A percentile compares a stretch with the other conserved stretches of the same genome.
Conservation (phyloP, 2,329 filamentous ascomycete genomes). For the Aschersonia sp. region DNA sequence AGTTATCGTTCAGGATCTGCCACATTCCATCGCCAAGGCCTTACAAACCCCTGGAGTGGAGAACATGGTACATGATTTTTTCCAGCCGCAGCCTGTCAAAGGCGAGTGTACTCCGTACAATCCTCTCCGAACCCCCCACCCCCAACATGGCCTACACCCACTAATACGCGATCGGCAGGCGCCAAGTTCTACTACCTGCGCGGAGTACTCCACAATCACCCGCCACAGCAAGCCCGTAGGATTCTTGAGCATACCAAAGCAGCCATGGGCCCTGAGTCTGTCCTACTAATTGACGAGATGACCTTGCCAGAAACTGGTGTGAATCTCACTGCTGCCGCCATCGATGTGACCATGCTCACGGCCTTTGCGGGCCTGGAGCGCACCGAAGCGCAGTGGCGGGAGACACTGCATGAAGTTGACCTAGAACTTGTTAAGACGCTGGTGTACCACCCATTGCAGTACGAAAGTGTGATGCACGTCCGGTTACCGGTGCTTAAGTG, state of each 20-base stretch:
- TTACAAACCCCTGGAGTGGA: slow-evolving; percentile 9
- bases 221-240: slow-evolving; percentile 4
- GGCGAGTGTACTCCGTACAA: background rate
- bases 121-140: too few relatives aligned
- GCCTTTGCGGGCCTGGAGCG: slow-evolving; percentile 7
- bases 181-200: slow-evolving; percentile 7
- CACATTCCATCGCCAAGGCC: slow-evolving; percentile 9
- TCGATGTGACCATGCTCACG: slow-evolving; percentile 8
- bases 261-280: slow-evolving; percentile 7
- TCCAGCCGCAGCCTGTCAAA: slow-evolving; percentile 3
- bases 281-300: slow-evolving; percentile 7
- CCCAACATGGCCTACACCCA: too few relatives aligned
- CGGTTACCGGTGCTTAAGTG: too few relatives aligned
- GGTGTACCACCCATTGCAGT: background rate
- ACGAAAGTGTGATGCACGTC: background rate
- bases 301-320: slow-evolving; percentile 4
- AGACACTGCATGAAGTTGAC: slow-evolving; percentile 1
- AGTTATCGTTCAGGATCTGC: slow-evolving; percentile 12
- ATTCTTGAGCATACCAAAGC: slow-evolving; percentile 6
- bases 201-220: slow-evolving; percentile 8
- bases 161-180: background rate
- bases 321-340: slow-evolving; percentile 2
- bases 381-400: slow-evolving; percentile 7
- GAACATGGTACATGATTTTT: slow-evolving; percentile 14
- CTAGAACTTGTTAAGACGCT: background rate